Base-by-base conservation (phyloP, 768 basidiomycete genomes). In the Royoungia palumana region DNA sequence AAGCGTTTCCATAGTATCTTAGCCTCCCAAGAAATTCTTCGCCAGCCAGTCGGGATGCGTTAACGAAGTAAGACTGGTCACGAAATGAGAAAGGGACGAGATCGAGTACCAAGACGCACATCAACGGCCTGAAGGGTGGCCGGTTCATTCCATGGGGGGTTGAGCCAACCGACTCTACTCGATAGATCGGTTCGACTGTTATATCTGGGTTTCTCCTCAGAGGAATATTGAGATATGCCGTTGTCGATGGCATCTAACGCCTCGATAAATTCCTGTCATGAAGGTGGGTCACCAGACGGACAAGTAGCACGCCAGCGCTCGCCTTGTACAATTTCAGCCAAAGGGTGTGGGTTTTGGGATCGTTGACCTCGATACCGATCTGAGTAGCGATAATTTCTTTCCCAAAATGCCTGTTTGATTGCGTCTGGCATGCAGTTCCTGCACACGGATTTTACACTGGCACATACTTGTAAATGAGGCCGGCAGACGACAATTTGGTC, bases 241-340 rank as follows among this genome's bases (percentile, higher is more conserved):
- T 99, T 99, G 73, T 99, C 95, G 64, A 94, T 86, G 5, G 80
- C 95, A 67, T 96, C 94, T 53, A 97, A 83, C 10, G 86, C 89
- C 70, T 99, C 95, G 38, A 99, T 87, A 61, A 95, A 93, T 64
- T 94, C 90, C 83, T 93, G 50, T 14, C 41, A 19, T 20, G 17
- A 30, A 55, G 7, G 43, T 49, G 42, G 20, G 50, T 41, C 53
- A 45, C 32, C 28, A 24, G 25, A 41, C 40, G 27, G 44, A 17
- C 21, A 43, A 12, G 14, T 42, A 10, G 13, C 2, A 36, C 17
- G 21, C 14, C 9, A 43, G 39, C 16, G 49, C 64, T 36, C 57
- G 88, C 90, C 63, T 78, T 84, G 76, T 99, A 99, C 55, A 97
- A 49, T 65, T 93, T 94, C 59, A 94, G 69, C 89, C 89, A 97